Evolutionary conservation across 2,329 filamentous ascomycete species (phyloP).

Genomic region (Venturia nashicola): DNA sequence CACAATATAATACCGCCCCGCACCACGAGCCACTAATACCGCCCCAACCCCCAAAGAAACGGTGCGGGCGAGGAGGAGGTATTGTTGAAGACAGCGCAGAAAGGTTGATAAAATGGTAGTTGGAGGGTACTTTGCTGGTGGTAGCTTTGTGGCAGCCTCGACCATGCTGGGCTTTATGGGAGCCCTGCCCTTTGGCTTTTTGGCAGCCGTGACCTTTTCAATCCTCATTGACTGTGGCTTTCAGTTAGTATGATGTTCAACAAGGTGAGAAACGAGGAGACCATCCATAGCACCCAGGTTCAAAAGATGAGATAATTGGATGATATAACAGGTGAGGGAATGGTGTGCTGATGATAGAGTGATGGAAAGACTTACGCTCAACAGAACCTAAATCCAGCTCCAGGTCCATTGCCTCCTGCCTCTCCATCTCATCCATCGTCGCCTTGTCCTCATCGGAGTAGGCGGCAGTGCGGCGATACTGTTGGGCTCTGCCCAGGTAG

Average conservation of each 20-base stretch:
- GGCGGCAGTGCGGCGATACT: neutral
- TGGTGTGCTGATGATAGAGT: neutral
- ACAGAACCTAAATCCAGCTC: neutral
- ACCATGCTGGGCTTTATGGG: neutral
- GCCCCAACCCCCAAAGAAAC: neutral
- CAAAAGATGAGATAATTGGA: neutral
- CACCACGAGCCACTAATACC: neutral
- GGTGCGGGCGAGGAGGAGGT: neutral
- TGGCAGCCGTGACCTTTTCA: neutral
- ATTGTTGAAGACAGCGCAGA: neutral
- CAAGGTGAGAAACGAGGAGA: neutral
- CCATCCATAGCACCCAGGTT: neutral
- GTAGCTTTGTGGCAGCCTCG: neutral
- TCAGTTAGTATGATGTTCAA: neutral
- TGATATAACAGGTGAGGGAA: neutral
- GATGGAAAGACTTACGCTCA: neutral
- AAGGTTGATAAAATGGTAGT: neutral
- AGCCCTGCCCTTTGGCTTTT: neutral
- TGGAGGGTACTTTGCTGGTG: neutral
- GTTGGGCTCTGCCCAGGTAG: neutral
- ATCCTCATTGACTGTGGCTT: neutral
- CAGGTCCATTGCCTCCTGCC: neutral
- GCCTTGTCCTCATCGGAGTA: neutral
- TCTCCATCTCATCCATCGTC: neutral
- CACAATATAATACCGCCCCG: too few relatives aligned